Base-by-base conservation (phyloP, 305 asterid species). In the Petunia hybrid region DNA sequence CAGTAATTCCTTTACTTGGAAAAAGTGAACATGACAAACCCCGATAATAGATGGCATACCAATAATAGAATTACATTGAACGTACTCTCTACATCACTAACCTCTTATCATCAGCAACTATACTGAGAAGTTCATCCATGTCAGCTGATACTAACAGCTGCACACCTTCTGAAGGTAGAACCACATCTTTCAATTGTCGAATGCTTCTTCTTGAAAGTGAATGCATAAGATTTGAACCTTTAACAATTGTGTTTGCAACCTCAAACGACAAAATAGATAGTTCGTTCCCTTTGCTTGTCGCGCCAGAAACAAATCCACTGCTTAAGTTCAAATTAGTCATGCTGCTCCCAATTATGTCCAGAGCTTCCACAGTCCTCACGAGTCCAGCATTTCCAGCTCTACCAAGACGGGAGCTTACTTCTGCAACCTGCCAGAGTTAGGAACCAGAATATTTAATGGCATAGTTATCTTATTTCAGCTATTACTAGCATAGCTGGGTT, bases 221-320 rank as follows among this genome's bases (percentile, higher is more conserved):
- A 77, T 88, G 90, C 91, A 92, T 86, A 80, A 93, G 92, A 73
- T 77, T 89, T 67, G 95, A 89, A 73, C 90, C 94, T 83, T 93
- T 93, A 76, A 93, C 95, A 53, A 93, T 90, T 22, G 97, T 93
- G 86, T 93, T 93, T 70, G 97, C 97, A 79, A 93, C 97, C 89
- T 93, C 97, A 56, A 93, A 93, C 16, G 94, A 82, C 60, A 93
- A 81, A 69, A 93, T 93, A 4, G 90, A 87, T 60, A 93, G 97
- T 83, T 88, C 92, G 56, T 83, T 91, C 86, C 83, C 89, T 87
- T 87, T 90, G 68, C 81, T 85, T 41, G 90, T 80, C 79, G 84
- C 77, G 60, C 92, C 90, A 5, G 92, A 80, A 80, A 82, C 91
- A 88, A 91, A 93, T 57, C 91, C 93, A 56, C 85, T 83, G 53